A percentile compares a stretch with the other conserved stretches of the same genome.
These are phyloP conservation scores for Nitzschia palea DNA, from an alignment of 108 stramenopile species.

Conservation along the genomic window DNA sequence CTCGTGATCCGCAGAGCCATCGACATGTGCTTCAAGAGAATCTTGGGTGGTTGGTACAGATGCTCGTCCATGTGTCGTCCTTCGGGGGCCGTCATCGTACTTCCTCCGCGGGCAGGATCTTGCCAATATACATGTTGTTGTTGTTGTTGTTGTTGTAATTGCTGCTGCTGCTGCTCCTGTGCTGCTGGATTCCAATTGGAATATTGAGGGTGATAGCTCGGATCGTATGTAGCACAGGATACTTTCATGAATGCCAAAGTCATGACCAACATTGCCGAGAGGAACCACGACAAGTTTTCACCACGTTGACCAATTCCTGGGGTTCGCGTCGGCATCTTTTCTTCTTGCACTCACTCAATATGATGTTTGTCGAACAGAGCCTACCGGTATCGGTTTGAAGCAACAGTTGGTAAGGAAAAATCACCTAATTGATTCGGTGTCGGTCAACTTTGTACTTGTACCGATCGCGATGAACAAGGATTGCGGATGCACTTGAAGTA, in stretches of 20 bases:
- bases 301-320: background rate
- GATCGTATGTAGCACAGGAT: constrained; percentile 11
- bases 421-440: too few relatives aligned
- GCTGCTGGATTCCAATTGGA: background rate
- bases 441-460: too few relatives aligned
- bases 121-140: background rate
- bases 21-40: constrained; percentile 23
- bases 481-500: too few relatives aligned
- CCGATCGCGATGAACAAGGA: too few relatives aligned
- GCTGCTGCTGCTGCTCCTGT: too few relatives aligned
- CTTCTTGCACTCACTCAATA: too few relatives aligned
- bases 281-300: background rate
- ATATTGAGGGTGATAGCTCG: constrained; percentile 2
- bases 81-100: background rate
- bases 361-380: too few relatives aligned
- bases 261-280: background rate
- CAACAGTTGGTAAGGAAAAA: too few relatives aligned
- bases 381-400: too few relatives aligned
- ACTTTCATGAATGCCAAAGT: constrained; percentile 4
- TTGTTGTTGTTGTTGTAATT: background rate
- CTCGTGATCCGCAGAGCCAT: constrained; percentile 30
- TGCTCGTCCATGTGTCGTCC: background rate
- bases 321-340: too few relatives aligned
- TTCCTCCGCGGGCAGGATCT: constrained; percentile 19
- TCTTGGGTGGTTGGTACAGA: constrained; percentile 15